Evolutionary conservation across 495 filamentous ascomycete species (phyloP).

Genomic region (Tuber indicum): DNA sequence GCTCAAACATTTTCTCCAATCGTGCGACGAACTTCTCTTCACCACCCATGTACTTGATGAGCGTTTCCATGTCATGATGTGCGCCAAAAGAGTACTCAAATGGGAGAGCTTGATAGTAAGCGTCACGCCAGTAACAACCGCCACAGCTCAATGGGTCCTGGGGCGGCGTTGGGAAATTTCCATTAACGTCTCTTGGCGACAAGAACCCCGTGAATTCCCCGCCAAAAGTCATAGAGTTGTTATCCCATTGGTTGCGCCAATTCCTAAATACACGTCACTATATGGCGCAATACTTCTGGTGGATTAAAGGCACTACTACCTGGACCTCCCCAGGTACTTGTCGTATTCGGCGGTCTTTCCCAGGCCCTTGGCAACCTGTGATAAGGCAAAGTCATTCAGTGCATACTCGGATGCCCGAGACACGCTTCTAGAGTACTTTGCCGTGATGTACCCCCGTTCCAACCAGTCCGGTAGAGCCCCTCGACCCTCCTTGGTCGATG

Average conservation of each 20-base stretch:
- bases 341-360: constrained; percentile 49
- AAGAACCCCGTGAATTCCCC: constrained; percentile 57
- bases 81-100: constrained; percentile 67
- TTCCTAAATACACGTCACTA: constrained; percentile 43
- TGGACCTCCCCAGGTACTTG: constrained; percentile 59
- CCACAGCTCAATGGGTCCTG: constrained; percentile 58
- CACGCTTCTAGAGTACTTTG: constrained; percentile 56
- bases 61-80: constrained; percentile 59
- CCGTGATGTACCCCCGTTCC: constrained; percentile 58
- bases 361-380: constrained; percentile 55
- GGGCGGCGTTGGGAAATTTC: constrained; percentile 49
- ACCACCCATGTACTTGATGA: constrained; percentile 57
- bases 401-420: constrained; percentile 63
- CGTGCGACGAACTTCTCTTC: constrained; percentile 53
- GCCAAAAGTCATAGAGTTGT: constrained; percentile 49
- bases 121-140: constrained; percentile 61
- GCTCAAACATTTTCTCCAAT: constrained; percentile 57
- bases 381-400: constrained; percentile 61
- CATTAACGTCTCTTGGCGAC: constrained; percentile 53
- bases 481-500: constrained; percentile 63
- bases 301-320: neutral
- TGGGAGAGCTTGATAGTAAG: constrained; percentile 58
- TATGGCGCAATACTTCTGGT: neutral
- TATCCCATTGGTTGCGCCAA: constrained; percentile 70
- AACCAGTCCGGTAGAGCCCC: constrained; percentile 67